Conservation (phyloP, 192 early-diverging fungal genomes). For the Backusella sp. region DNA sequence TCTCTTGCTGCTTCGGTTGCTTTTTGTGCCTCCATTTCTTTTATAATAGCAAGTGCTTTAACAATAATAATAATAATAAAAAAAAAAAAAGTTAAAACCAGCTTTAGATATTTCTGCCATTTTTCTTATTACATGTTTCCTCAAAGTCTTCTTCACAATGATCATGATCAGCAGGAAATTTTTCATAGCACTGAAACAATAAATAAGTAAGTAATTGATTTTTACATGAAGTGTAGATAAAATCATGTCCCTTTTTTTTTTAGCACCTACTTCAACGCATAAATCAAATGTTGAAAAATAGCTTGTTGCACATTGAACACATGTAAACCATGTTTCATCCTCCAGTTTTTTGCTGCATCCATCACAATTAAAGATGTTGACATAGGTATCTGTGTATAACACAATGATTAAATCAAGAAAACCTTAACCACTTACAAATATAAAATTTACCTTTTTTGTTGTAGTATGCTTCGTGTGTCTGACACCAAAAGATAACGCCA, state of each 20-base stretch:
- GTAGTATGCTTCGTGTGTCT: constrained; percentile 62
- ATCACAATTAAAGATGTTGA: constrained; percentile 72
- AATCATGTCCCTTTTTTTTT: neutral
- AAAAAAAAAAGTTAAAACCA: neutral
- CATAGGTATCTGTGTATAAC: constrained; percentile 50
- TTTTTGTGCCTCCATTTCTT: constrained; percentile 43
- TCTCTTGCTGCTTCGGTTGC: constrained; percentile 35
- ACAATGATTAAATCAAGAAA: neutral
- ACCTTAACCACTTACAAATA: neutral
- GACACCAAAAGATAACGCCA: constrained; percentile 89
- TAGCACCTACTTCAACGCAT: constrained; percentile 50
- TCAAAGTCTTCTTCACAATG: constrained; percentile 55
- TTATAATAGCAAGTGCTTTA: constrained; percentile 41
- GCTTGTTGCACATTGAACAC: constrained; percentile 55
- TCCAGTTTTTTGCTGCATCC: constrained; percentile 55
- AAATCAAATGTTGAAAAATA: constrained; percentile 77
- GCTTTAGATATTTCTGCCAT: neutral
- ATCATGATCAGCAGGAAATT: constrained; percentile 44
- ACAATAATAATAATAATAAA: too few relatives aligned
- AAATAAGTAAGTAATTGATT: neutral
- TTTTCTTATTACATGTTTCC: constrained; percentile 47
- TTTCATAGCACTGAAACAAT: constrained; percentile 47
- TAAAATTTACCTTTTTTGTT: constrained; percentile 48
- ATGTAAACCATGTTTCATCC: constrained; percentile 63
- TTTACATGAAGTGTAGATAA: neutral